Base-by-base conservation (phyloP, 1,284 basidiomycete species). In the Chalciporus piperatoides region DNA sequence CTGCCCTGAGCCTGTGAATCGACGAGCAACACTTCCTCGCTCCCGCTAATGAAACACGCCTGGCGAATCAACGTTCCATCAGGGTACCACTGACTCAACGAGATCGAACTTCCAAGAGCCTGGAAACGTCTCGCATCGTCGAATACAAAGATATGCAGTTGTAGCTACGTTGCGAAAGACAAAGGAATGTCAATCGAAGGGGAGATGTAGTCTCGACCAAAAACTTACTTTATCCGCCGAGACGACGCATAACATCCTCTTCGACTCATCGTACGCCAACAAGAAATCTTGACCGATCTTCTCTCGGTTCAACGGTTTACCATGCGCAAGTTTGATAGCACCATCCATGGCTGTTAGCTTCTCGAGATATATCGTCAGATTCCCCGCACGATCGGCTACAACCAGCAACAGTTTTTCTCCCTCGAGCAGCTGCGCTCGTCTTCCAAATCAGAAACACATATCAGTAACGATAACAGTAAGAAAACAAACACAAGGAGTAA, bases 261-360 rank as follows among this genome's bases (percentile, higher is more conserved):
- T 78, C 6, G 59, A 57, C 56, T 82, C 80, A 36, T 82, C 76
- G 47, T 72, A 80, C 0, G 79, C 67, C 2, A 81, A 45, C 4
- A 75, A 12, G 35, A 71, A 67, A 6, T 74, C 58, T 1, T 64
- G 58, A 0, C 78, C 80, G 2, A 79, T 68, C 53, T 74, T 78
- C 48, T 74, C 72, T 7, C 67, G 68, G 40, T 73, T 63, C 8
- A 81, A 58, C 0, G 14, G 25, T 49, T 74, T 75, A 36, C 64
- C 65, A 0, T 50, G 44, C 2, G 55, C 38, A 4, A 53, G 58
- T 0, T 38, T 23, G n/a, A 75, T 57, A 0, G 72, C 70, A 2
- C 56, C 46, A 0, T 67, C 64, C 5, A 81, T 62, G 4, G 24
- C 51, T 1, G 43, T 32, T 0, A 71, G 53, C 1, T 32, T 39